A percentile compares a stretch with the other conserved stretches of the same genome.
These are phyloP conservation scores for Colletotrichum destructivum DNA, from an alignment of 2,329 filamentous ascomycete species.

Conservation along the genomic window DNA sequence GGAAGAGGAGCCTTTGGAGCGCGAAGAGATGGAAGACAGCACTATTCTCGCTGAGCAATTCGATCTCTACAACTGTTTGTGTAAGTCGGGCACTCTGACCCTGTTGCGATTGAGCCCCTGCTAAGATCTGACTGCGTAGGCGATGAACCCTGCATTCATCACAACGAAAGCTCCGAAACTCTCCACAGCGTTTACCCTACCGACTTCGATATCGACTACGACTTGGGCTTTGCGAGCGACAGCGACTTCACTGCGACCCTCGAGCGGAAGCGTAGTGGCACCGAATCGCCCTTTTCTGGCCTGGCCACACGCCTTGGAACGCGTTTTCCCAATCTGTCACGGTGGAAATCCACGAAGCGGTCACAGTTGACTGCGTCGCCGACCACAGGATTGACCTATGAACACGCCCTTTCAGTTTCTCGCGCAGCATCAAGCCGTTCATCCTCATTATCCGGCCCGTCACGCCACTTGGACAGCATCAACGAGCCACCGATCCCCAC, in stretches of 20 bases:
- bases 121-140: slow-evolving; percentile 59
- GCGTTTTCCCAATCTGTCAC: slow-evolving; percentile 68
- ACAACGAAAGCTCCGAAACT: slow-evolving; percentile 61
- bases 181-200: slow-evolving; percentile 58
- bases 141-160: slow-evolving; percentile 74
- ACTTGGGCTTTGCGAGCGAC: slow-evolving; percentile 77
- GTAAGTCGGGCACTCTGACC: slow-evolving; percentile 66
- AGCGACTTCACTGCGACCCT: slow-evolving; percentile 65
- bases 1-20: slow-evolving; percentile 84
- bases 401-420: slow-evolving; percentile 77
- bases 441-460: slow-evolving; percentile 80
- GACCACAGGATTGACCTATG: slow-evolving; percentile 86
- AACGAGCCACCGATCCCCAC: slow-evolving; percentile 70
- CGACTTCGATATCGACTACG: slow-evolving; percentile 72
- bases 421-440: slow-evolving; percentile 81
- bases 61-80: slow-evolving; percentile 78
- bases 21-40: slow-evolving; percentile 68
- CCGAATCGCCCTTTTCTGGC: slow-evolving; percentile 73
- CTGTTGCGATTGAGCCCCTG: not conserved
- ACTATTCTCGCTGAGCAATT: slow-evolving; percentile 61
- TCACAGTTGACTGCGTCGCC: slow-evolving; percentile 68
- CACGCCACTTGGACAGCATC: slow-evolving; percentile 61
- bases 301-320: slow-evolving; percentile 77
- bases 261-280: slow-evolving; percentile 70
- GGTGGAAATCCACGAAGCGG: slow-evolving; percentile 65